Evolutionary conservation across 768 basidiomycete species (phyloP).

Genomic region (Epithele typhae): DNA sequence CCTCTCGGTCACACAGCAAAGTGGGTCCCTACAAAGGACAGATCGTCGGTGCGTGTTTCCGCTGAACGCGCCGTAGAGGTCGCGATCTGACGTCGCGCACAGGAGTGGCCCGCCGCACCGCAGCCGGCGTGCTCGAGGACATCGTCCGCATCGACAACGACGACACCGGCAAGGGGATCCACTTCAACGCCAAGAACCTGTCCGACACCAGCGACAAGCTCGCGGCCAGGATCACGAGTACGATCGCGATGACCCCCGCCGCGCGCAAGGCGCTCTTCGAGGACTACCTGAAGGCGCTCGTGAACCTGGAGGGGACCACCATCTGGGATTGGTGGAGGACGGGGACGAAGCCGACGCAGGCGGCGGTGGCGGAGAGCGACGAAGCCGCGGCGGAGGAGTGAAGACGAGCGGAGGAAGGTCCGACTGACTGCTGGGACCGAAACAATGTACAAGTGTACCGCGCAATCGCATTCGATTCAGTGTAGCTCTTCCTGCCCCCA

Average conservation of each 20-base stretch:
- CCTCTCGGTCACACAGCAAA: no score
- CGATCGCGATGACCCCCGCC: neutral
- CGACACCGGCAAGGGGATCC: neutral
- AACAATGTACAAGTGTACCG: no score
- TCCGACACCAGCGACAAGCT: neutral
- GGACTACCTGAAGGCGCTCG: neutral
- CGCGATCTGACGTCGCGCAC: no score
- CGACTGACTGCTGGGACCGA: no score
- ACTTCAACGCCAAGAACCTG: slow-evolving; percentile 1
- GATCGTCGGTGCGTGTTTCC: no score
- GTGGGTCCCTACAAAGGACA: no score
- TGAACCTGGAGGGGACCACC: neutral
- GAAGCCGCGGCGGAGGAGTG: no score
- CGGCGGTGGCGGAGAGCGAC: no score
- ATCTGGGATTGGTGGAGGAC: slow-evolving; percentile 1
- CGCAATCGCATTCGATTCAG: no score
- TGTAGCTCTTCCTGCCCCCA: no score
- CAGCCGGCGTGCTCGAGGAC: neutral
- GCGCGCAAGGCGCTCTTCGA: neutral
- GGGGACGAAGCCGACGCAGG: neutral
- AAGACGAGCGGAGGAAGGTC: no score
- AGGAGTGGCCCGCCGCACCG: neutral
- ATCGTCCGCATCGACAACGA: slow-evolving; percentile 1
- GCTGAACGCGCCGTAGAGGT: no score
- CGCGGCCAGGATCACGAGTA: neutral